These are phyloP conservation scores for Sarcocystis neurona DNA, from an alignment of 169 alveolate genomes.

Conservation along the genomic window DNA sequence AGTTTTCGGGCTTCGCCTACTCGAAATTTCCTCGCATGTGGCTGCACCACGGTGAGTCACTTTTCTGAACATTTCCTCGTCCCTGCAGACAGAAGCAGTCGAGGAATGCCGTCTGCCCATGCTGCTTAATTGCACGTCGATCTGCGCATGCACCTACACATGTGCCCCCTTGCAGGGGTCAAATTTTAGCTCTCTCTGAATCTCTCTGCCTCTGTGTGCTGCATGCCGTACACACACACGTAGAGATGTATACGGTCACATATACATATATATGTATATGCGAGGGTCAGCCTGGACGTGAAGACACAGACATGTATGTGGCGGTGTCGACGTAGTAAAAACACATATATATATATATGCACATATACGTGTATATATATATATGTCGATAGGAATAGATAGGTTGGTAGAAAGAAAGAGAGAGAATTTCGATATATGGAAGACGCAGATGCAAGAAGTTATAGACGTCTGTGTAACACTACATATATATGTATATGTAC, in stretches of 20 bases:
- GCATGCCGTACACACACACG: neutral
- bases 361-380: neutral
- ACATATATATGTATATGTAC: too few species aligned
- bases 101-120: too few species aligned
- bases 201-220: too few species aligned
- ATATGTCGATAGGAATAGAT: neutral
- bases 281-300: neutral
- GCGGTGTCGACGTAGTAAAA: neutral
- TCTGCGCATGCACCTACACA: too few species aligned
- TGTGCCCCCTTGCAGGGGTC: too few species aligned
- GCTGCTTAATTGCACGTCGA: too few species aligned
- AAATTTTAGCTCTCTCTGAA: too few species aligned
- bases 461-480: too few species aligned
- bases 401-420: neutral
- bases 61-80: too few species aligned
- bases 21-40: conserved; percentile 65
- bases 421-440: too few species aligned
- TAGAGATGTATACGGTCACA: neutral
- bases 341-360: neutral
- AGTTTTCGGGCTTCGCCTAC: conserved; percentile 83
- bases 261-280: neutral
- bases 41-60: conserved; percentile 80
- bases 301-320: neutral
- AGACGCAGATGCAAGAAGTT: too few species aligned
- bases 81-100: too few species aligned